phyloP scores from a whole-genome alignment of 768 basidiomycete species.

The Hirschioporus abietinus region DNA sequence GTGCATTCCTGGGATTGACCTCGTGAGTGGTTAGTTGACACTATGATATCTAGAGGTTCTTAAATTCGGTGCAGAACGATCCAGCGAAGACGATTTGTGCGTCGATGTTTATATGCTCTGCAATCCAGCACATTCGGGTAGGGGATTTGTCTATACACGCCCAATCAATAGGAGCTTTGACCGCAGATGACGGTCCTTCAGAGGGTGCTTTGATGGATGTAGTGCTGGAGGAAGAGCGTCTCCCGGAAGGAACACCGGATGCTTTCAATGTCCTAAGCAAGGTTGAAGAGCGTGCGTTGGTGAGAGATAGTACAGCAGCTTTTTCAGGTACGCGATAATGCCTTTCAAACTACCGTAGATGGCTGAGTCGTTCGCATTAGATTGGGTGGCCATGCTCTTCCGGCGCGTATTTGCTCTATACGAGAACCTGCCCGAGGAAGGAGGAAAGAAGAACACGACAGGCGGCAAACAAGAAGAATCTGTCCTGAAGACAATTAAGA shows the following conservation, averaged over 20 bases:
- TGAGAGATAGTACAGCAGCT: slow-evolving; percentile 70
- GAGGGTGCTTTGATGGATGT: slow-evolving; percentile 48
- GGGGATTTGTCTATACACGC: slow-evolving; percentile 63
- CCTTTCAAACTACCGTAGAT: not conserved
- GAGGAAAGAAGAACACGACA: slow-evolving; percentile 78
- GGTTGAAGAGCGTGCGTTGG: slow-evolving; percentile 67
- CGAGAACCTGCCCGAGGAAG: slow-evolving; percentile 93
- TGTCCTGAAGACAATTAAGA: slow-evolving; percentile 73
- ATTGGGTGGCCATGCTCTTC: slow-evolving; percentile 78
- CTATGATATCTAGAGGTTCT: slow-evolving; percentile 4
- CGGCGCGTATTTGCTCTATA: slow-evolving; percentile 76
- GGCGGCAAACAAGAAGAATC: slow-evolving; percentile 80
- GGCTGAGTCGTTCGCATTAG: slow-evolving; percentile 29
- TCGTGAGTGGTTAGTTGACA: slow-evolving; percentile 39
- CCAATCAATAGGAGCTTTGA: slow-evolving; percentile 44
- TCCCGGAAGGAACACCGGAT: slow-evolving; percentile 43
- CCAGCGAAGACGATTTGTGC: slow-evolving; percentile 76
- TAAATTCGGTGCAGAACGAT: slow-evolving; percentile 51
- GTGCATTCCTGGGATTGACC: slow-evolving; percentile 87
- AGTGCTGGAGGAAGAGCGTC: slow-evolving; percentile 36
- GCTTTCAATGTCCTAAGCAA: slow-evolving; percentile 41
- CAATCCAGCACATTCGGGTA: slow-evolving; percentile 70
- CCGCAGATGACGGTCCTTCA: slow-evolving; percentile 47
- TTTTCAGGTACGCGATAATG: slow-evolving; percentile 55
- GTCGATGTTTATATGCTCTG: slow-evolving; percentile 70